A percentile compares a stretch with the other conserved stretches of the same genome.
Conservation (phyloP, 768 basidiomycete genomes). For the Phlebiopsis flavidoalba region DNA sequence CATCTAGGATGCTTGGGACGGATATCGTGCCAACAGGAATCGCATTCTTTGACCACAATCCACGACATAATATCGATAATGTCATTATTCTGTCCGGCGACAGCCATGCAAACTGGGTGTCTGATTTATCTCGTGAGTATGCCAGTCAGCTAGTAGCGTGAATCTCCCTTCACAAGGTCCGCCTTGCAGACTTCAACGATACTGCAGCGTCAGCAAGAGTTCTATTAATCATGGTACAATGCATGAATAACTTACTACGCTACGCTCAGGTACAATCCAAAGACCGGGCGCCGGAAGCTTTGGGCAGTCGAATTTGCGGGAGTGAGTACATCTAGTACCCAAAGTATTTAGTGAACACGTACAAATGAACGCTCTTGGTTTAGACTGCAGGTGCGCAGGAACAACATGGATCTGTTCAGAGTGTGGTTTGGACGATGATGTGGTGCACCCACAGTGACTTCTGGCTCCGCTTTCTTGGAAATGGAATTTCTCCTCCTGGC, state of each 20-base stretch:
- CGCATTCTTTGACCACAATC: constrained; percentile 49
- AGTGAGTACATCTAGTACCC: constrained; percentile 21
- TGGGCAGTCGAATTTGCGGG: constrained; percentile 61
- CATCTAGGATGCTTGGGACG: constrained; percentile 51
- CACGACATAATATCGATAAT: constrained; percentile 45
- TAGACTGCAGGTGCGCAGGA: background rate
- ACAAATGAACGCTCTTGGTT: background rate
- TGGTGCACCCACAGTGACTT: constrained; percentile 38
- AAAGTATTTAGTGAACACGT: background rate
- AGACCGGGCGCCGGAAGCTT: constrained; percentile 44
- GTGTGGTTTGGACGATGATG: background rate
- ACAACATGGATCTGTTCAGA: background rate
- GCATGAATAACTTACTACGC: background rate
- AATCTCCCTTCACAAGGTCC: background rate
- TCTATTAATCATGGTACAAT: background rate
- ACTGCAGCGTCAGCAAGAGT: constrained; percentile 33
- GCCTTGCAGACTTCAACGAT: constrained; percentile 40
- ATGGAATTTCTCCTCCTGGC: constrained; percentile 31
- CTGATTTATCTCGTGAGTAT: constrained; percentile 46
- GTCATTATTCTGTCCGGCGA: constrained; percentile 57
- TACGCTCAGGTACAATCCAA: constrained; percentile 38
- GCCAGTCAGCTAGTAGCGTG: background rate
- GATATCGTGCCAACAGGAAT: constrained; percentile 50
- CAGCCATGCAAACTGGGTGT: constrained; percentile 59
- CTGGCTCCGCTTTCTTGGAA: constrained; percentile 42